Evolutionary conservation across 176 grass and related monocot genomes (phyloP).

Genomic region (Olyra latifolia): DNA sequence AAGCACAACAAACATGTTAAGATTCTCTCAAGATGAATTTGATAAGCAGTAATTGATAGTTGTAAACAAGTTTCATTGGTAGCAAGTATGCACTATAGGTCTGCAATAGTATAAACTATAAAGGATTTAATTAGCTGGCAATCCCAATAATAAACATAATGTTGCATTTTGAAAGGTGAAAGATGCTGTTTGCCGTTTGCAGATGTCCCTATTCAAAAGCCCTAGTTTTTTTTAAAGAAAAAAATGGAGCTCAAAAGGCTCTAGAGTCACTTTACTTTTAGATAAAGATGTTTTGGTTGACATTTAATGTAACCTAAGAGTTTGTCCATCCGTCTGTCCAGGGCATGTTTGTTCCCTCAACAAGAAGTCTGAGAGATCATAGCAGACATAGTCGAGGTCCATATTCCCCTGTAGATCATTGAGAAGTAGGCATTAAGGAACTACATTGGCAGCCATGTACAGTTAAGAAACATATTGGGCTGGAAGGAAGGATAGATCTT

Average conservation of each 20-base stretch:
- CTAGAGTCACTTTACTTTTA: conserved; percentile 6
- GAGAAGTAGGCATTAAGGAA: conserved; percentile 23
- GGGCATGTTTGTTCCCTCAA: conserved; percentile 45
- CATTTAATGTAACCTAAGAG: conserved; percentile 23
- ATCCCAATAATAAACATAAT: neutral
- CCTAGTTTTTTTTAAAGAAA: neutral
- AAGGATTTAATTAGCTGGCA: neutral
- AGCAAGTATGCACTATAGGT: neutral
- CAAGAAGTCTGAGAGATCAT: conserved; percentile 44
- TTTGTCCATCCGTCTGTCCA: conserved; percentile 49
- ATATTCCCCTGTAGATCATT: conserved; percentile 46
- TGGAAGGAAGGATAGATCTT: conserved; percentile 16
- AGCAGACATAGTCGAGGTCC: conserved; percentile 41
- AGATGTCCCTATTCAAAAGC: neutral
- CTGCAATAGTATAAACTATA: conserved; percentile 4
- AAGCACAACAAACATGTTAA: neutral
- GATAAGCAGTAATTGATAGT: neutral
- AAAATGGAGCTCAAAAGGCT: neutral
- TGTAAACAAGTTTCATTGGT: conserved; percentile 2
- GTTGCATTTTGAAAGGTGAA: neutral
- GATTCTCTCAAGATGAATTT: neutral
- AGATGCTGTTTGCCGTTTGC: neutral
- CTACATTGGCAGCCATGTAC: neutral
- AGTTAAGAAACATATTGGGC: conserved; percentile 11
- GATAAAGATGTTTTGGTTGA: neutral